These are phyloP conservation scores for Annulohypoxylon bovei DNA, from an alignment of 495 filamentous ascomycete species.

Conservation along the genomic window DNA sequence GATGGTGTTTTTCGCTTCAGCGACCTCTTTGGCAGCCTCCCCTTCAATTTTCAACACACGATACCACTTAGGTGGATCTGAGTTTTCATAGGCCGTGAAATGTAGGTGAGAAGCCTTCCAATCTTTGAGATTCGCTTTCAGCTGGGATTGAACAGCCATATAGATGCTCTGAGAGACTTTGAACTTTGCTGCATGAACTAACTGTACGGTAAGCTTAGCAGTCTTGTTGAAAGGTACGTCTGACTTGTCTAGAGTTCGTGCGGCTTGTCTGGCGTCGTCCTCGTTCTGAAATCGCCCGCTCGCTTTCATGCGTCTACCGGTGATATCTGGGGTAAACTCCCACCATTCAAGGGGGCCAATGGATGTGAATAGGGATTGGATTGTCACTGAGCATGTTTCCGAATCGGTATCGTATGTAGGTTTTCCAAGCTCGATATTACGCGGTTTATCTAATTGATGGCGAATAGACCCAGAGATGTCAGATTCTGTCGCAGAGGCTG, in stretches of 20 bases:
- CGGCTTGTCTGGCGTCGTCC: slow-evolving; percentile 47
- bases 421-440: slow-evolving; percentile 28
- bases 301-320: slow-evolving; percentile 46
- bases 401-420: slow-evolving; percentile 32
- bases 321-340: slow-evolving; percentile 27
- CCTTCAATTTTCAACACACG: slow-evolving; percentile 55
- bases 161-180: slow-evolving; percentile 49
- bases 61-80: slow-evolving; percentile 28
- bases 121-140: slow-evolving; percentile 7
- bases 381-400: slow-evolving; percentile 12
- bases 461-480: slow-evolving; percentile 33
- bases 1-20: slow-evolving; percentile 50
- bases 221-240: slow-evolving; percentile 32
- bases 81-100: slow-evolving; percentile 43
- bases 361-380: slow-evolving; percentile 43
- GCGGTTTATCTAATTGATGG: not conserved
- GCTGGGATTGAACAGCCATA: slow-evolving; percentile 49
- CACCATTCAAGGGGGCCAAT: slow-evolving; percentile 49
- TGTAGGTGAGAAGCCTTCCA: slow-evolving; percentile 44
- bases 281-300: slow-evolving; percentile 47
- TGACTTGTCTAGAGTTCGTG: slow-evolving; percentile 31
- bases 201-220: slow-evolving; percentile 45
- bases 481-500: slow-evolving; percentile 17
- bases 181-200: slow-evolving; percentile 50
- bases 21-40: slow-evolving; percentile 47